Conservation (phyloP, 352 stramenopile species). For the Phytophthora pseudosyringae region DNA sequence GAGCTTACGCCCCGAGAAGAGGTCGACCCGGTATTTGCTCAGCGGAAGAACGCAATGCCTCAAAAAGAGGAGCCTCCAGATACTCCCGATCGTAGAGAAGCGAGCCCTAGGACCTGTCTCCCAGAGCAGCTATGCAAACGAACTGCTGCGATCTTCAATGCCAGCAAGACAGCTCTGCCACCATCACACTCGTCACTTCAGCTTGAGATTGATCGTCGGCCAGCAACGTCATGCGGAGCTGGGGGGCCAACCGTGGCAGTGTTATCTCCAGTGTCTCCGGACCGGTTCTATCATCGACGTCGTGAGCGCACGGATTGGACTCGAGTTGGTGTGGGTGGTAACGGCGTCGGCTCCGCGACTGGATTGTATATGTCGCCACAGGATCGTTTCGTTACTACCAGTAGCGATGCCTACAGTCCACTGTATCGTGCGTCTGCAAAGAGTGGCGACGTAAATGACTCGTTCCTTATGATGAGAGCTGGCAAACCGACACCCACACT, state of each 20-base stretch:
- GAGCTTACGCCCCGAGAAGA: slow-evolving; percentile 58
- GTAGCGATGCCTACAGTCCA: slow-evolving; percentile 56
- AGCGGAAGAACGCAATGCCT: slow-evolving; percentile 8
- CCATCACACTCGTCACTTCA: slow-evolving; percentile 37
- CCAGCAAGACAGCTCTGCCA: slow-evolving; percentile 14
- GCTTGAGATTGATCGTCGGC: slow-evolving; percentile 30
- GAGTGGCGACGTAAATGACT: slow-evolving; percentile 27
- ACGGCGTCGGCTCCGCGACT: slow-evolving; percentile 55
- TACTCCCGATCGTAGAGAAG: slow-evolving; percentile 13
- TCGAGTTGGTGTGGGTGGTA: slow-evolving; percentile 73
- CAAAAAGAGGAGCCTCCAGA: slow-evolving; percentile 2
- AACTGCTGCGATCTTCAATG: slow-evolving; percentile 39
- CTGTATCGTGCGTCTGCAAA: slow-evolving; percentile 38
- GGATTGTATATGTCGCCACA: slow-evolving; percentile 45
- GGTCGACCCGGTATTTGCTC: slow-evolving; percentile 43
- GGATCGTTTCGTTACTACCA: slow-evolving; percentile 71
- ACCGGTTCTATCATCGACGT: slow-evolving; percentile 65
- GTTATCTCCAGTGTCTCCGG: slow-evolving; percentile 45
- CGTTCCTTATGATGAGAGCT: slow-evolving; percentile 44
- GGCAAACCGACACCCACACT: slow-evolving; percentile 30
- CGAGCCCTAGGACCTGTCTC: slow-evolving; percentile 39
- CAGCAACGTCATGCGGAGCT: slow-evolving; percentile 18
- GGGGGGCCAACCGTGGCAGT: slow-evolving; percentile 33
- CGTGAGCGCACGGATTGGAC: slow-evolving; percentile 77
- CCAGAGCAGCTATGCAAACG: slow-evolving; percentile 60